phyloP scores from a whole-genome alignment of 345 rosid genomes.

The Lepidium aucheri region DNA sequence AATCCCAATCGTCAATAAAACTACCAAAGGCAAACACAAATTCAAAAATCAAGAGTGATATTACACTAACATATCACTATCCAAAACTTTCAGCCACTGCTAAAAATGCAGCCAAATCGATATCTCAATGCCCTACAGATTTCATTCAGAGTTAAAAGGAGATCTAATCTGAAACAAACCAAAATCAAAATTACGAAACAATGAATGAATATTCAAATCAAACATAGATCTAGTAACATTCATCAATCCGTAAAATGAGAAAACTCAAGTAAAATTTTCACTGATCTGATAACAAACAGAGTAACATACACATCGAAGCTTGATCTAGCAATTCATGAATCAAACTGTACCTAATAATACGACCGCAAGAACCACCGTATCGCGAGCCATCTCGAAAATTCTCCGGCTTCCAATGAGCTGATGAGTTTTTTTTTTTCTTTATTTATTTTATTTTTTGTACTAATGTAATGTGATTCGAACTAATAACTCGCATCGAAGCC shows the following conservation, averaged over 20 bases:
- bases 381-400: constrained; percentile 14
- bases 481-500: background rate
- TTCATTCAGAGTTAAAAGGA: background rate
- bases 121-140: background rate
- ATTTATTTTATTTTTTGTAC: no score
- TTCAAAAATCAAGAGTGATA: background rate
- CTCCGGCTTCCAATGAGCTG: background rate
- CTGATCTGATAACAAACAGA: constrained; percentile 28
- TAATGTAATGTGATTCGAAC: background rate
- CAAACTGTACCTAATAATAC: constrained; percentile 9
- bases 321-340: constrained; percentile 37
- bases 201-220: background rate
- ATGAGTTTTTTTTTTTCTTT: no score
- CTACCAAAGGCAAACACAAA: constrained; percentile 54
- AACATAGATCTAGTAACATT: background rate
- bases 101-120: background rate
- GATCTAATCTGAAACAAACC: background rate
- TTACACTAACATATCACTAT: background rate
- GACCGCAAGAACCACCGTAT: constrained; percentile 17
- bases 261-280: background rate
- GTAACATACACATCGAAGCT: constrained; percentile 9
- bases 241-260: background rate
- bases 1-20: constrained; percentile 30
- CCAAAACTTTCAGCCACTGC: background rate
- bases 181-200: background rate